Evolutionary conservation across 2,329 filamentous ascomycete genomes (phyloP).

Genomic region (Ampelomyces quisqualis): DNA sequence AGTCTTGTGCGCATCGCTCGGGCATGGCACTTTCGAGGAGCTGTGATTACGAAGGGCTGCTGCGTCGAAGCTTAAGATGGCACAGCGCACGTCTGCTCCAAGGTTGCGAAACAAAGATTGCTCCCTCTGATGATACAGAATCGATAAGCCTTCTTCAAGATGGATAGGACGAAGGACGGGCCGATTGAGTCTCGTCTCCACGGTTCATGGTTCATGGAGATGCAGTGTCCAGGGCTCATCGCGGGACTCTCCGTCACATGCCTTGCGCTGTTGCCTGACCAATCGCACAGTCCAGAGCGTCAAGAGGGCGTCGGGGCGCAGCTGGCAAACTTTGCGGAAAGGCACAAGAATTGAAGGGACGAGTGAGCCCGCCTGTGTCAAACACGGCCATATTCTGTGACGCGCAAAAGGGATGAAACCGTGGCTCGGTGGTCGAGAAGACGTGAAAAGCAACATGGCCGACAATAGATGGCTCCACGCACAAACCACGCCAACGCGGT

Average conservation of each 20-base stretch:
- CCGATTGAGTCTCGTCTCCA: no score
- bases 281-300: slow-evolving; percentile 1
- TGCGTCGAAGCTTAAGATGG: no score
- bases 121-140: no score
- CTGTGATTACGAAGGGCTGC: no score
- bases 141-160: no score
- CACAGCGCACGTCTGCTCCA: no score
- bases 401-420: slow-evolving; percentile 28
- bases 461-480: slow-evolving; percentile 11
- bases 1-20: no score
- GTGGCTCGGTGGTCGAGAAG: slow-evolving; percentile 20
- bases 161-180: no score
- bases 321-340: slow-evolving; percentile 7
- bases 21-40: no score
- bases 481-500: slow-evolving; percentile 14
- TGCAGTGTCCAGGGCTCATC: slow-evolving; percentile 13
- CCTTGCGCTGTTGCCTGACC: background rate
- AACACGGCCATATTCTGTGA: slow-evolving; percentile 8
- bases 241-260: slow-evolving; percentile 13
- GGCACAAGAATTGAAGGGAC: slow-evolving; percentile 14
- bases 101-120: no score
- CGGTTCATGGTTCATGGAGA: background rate
- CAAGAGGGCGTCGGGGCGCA: slow-evolving; percentile 22
- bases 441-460: slow-evolving; percentile 8
- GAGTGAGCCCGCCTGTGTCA: slow-evolving; percentile 16